Evolutionary conservation across 148 eudicot genomes (phyloP).

Genomic region (Rhododendron griersonianum): DNA sequence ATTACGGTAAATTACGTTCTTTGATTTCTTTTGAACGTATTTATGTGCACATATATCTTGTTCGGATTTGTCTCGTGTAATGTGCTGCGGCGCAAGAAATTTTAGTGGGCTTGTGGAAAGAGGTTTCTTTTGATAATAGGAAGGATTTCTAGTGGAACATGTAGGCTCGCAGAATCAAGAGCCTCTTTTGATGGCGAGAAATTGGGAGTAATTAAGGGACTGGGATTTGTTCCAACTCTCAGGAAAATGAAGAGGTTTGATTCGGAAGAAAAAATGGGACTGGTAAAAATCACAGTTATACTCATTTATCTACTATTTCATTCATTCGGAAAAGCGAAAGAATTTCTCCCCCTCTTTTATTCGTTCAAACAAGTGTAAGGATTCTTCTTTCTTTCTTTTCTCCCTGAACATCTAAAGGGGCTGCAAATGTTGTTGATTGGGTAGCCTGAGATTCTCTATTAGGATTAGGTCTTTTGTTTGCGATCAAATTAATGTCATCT

Average conservation of each 20-base stretch:
- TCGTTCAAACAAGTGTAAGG: not conserved
- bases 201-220: not conserved
- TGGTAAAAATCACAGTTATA: not conserved
- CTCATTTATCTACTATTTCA: not conserved
- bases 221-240: not conserved
- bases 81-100: not conserved
- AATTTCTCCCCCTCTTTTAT: not conserved
- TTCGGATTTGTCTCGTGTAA: not conserved
- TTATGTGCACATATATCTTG: not conserved
- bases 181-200: not conserved
- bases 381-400: not conserved
- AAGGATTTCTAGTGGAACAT: not conserved
- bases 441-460: not conserved
- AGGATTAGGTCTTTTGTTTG: not conserved
- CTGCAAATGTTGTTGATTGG: not conserved
- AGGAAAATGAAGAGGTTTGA: not conserved
- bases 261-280: not conserved
- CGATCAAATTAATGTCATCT: not conserved
- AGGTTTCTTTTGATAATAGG: not conserved
- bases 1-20: slow-evolving; percentile 7
- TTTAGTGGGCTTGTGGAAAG: not conserved
- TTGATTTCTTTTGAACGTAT: not conserved
- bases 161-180: not conserved
- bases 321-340: not conserved
- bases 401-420: not conserved